Evolutionary conservation across 768 basidiomycete species (phyloP).

Genomic region (Boletus pseudo-olivaceus): DNA sequence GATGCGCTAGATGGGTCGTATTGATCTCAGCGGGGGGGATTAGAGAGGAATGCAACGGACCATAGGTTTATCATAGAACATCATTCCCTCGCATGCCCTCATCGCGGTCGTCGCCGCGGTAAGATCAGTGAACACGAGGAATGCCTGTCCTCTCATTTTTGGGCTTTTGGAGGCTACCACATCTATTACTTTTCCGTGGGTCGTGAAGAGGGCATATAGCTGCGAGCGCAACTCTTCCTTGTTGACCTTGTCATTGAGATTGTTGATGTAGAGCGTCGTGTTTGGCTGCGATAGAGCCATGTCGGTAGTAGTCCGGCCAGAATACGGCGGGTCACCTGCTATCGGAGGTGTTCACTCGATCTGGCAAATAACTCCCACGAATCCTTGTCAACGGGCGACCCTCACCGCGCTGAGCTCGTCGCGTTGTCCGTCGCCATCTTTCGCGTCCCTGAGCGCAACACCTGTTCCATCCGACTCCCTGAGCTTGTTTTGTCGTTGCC

Average conservation of each 20-base stretch:
- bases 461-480: not conserved
- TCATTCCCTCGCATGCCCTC: slow-evolving; percentile 89
- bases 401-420: not conserved
- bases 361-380: slow-evolving; percentile 25
- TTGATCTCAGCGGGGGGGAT: slow-evolving; percentile 5
- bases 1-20: slow-evolving; percentile 60
- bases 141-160: slow-evolving; percentile 92
- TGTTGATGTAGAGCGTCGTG: slow-evolving; percentile 86
- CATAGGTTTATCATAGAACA: slow-evolving; percentile 90
- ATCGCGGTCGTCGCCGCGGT: slow-evolving; percentile 88
- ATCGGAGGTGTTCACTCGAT: not conserved
- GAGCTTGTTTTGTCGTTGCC: slow-evolving; percentile 6
- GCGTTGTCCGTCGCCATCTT: slow-evolving; percentile 4
- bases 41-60: slow-evolving; percentile 44
- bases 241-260: slow-evolving; percentile 89
- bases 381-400: not conserved
- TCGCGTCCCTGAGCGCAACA: slow-evolving; percentile 1
- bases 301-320: slow-evolving; percentile 13
- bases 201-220: slow-evolving; percentile 85
- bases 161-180: slow-evolving; percentile 83
- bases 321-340: not conserved
- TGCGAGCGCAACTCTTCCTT: slow-evolving; percentile 84
- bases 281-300: slow-evolving; percentile 67
- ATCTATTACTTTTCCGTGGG: slow-evolving; percentile 92
- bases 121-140: slow-evolving; percentile 92